Evolutionary conservation across 306 rosid genomes (phyloP).

Genomic region (Casuarina equisetifolia): DNA sequence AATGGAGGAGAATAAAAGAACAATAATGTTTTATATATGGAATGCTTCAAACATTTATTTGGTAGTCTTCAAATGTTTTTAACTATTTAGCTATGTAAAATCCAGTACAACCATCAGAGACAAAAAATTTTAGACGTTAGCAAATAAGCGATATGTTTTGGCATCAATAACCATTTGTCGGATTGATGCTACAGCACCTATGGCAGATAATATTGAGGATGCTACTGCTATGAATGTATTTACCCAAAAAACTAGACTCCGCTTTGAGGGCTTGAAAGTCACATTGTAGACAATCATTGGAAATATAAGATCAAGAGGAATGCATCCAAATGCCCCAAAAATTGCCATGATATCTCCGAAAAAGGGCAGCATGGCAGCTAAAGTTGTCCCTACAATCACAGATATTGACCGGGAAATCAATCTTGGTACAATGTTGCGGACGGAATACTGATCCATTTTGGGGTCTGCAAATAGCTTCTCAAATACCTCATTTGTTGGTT

Average conservation of each 20-base stretch:
- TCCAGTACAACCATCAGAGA: too few species aligned
- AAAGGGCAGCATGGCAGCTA: conserved; percentile 88
- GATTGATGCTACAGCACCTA: conserved; percentile 72
- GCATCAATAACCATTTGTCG: conserved; percentile 76
- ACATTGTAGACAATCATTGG: conserved; percentile 74
- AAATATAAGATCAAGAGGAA: conserved; percentile 79
- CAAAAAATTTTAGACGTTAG: conserved; percentile 39
- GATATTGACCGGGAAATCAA: conserved; percentile 56
- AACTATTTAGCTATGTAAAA: too few species aligned
- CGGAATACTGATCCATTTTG: conserved; percentile 54
- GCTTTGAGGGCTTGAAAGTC: conserved; percentile 77
- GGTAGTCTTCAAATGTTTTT: too few species aligned
- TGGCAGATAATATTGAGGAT: conserved; percentile 47
- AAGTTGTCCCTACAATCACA: conserved; percentile 52
- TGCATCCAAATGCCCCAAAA: conserved; percentile 76
- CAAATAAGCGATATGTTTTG: conserved; percentile 55
- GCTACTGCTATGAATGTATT: conserved; percentile 55
- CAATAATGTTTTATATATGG: too few species aligned
- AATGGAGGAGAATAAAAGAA: too few species aligned
- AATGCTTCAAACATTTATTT: too few species aligned
- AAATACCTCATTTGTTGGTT: conserved; percentile 74
- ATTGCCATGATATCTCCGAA: conserved; percentile 77
- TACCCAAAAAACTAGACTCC: conserved; percentile 48
- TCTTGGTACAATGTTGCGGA: conserved; percentile 62
- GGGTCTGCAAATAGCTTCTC: conserved; percentile 66